These are phyloP conservation scores for Kodamaea plutei DNA, from an alignment of 1,139 yeast genomes.

Conservation along the genomic window DNA sequence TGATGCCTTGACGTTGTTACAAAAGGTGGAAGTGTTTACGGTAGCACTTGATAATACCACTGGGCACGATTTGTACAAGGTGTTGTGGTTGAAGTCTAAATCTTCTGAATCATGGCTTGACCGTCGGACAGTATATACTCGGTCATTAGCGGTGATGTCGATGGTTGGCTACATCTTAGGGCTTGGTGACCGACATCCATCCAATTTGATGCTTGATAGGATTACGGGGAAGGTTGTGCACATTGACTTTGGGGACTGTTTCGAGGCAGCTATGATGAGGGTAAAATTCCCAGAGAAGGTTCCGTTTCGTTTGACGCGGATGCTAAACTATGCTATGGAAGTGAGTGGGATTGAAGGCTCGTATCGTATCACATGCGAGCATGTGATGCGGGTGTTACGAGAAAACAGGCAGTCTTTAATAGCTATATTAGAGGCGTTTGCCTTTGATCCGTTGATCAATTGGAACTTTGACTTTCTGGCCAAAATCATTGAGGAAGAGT, in stretches of 20 bases:
- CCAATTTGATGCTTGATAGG: constrained; percentile 91
- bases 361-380: constrained; percentile 93
- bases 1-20: constrained; percentile 80
- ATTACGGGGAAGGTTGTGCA: constrained; percentile 93
- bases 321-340: constrained; percentile 98
- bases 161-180: constrained; percentile 98
- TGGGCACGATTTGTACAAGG: constrained; percentile 94
- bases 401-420: constrained; percentile 92
- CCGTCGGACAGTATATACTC: constrained; percentile 90
- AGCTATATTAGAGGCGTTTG: constrained; percentile 98
- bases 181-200: constrained; percentile 95
- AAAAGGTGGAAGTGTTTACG: constrained; percentile 94
- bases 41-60: constrained; percentile 93
- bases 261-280: constrained; percentile 94
- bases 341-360: constrained; percentile 98
- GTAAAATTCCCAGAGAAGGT: constrained; percentile 98
- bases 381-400: constrained; percentile 91
- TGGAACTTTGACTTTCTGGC: constrained; percentile 98
- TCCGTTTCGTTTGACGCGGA: constrained; percentile 93
- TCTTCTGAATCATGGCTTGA: constrained; percentile 98
- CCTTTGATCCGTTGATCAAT: constrained; percentile 95
- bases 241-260: constrained; percentile 98
- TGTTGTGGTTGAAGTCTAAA: constrained; percentile 91
- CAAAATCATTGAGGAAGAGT: constrained; percentile 67
- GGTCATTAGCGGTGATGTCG: constrained; percentile 97